Evolutionary conservation across 2,329 filamentous ascomycete species (phyloP), one percentile per base, ranked within the genome.

Genomic region (Thermoascus crustaceus): DNA sequence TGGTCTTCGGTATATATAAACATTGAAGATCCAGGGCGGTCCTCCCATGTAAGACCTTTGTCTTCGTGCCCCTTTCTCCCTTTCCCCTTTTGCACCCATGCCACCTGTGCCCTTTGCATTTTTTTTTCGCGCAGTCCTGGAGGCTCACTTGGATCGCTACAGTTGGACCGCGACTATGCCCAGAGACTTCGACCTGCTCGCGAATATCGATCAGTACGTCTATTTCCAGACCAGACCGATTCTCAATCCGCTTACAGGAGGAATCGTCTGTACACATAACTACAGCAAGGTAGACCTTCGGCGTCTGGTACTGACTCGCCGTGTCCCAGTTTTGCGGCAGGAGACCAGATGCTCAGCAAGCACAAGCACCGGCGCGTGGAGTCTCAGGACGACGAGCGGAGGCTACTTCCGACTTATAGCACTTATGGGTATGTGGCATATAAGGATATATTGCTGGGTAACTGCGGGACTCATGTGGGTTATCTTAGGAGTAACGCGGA

Each of bases 331-430:
- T 21, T 27, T 32, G 32, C 37, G 33, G 40, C 34, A 25, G 30
- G 41, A 21, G 38, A 22, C 30, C 32, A 35, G 25, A 45, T 40
- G 32, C 37, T 38, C 22, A 40, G 32, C 20, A 47, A 42, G 37
- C 41, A 34, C 20, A 47, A 42, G 37, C 41, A 34, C 21, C 40
- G 21, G 18, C 18, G 26, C 17, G 25, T 23, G 11, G 18, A 36
- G 22, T 20, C 31, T 30, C 31, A 32, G 27, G 33, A 32, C 10
- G 48, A 53, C 22, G 51, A 54, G 36, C 29, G 32, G n/a, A 44
- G 52, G 30, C 24, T 55, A 22, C 49, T 55, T 22, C 40, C 40
- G 10, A 36, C 9, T 18, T 44, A 30, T 30, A 30, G 14, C 10
- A 36, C 9, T 18, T 44, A 30, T 30, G 32, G 14, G 50, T 53